Evolutionary conservation across 2,329 filamentous ascomycete species (phyloP), one percentile per base, ranked within the genome.

Genomic region (Colletotrichum truncatum): DNA sequence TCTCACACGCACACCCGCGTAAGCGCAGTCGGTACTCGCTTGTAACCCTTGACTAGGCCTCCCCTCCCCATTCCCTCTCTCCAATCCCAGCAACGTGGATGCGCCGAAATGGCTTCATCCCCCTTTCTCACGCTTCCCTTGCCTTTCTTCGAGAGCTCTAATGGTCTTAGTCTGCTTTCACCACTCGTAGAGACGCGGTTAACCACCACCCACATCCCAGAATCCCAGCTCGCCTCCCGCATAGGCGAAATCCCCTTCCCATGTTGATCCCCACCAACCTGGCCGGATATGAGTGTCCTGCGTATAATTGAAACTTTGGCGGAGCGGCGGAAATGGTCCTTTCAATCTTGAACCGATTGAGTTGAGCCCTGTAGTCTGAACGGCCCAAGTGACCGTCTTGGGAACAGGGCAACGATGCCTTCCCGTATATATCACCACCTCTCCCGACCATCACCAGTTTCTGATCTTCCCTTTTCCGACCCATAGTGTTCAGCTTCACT

Each of bases 251-350:
- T 62, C 51, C 57, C 60, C 57, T 32, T 39, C 30, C 57, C 49
- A 45, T 65, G 63, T 43, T 41, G 30, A 28, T 55, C 49, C 36
- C 63, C 63, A 63, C 63, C 43, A 51, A 16, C 23, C 16, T 43
- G 28, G 49, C 57, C 63, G 36, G 21, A 56, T 63, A 39, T 66
- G 63, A 66, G 62, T 62, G 49, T 55, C 49, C 51, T 45, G 49
- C 57, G 43, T 63, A 66, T 66, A 63, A 46, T 56, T 66, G 63
- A 66, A 66, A 66, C 63, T 66, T 66, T 66, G 57, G 63, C 63
- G 63, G 62, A 62, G 57, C 63, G 57, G 57, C 57, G 41, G 58
- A 25, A 62, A 38, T 66, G 49, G 39, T 43, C 57, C 57, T 66
- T 55, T 51, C 43, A 51, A 66, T 66, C 49, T 66, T 62, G 63